Conservation (phyloP, 1,284 basidiomycete genomes). For the Moesziomyces globuligerus region DNA sequence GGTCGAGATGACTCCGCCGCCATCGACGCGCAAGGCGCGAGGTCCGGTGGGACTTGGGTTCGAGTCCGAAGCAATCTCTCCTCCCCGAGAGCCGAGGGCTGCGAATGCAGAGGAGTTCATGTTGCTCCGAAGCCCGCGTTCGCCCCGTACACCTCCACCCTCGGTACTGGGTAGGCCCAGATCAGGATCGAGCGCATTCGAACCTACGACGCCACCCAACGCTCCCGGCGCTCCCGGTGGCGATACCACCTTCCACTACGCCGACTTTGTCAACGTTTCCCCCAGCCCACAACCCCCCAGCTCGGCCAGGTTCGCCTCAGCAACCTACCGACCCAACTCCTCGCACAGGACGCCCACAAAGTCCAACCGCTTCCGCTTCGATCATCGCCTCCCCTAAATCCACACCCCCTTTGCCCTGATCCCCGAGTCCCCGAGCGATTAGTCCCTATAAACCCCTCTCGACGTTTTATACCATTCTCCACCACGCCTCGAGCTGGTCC, state of each 20-base stretch:
- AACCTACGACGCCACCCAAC: conserved; percentile 19
- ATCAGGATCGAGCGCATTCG: neutral
- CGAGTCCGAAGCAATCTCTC: conserved; percentile 9
- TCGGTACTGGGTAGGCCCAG: neutral
- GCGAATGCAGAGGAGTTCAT: conserved; percentile 38
- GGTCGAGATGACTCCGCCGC: conserved; percentile 36
- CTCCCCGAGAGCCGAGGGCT: conserved; percentile 4
- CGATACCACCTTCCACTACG: conserved; percentile 50
- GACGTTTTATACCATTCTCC: too few species aligned
- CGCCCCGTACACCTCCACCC: conserved; percentile 19
- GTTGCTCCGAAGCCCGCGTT: conserved; percentile 1
- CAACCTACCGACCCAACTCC: neutral
- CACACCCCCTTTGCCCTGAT: neutral
- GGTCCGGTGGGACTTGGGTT: conserved; percentile 14
- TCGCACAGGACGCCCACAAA: conserved; percentile 24
- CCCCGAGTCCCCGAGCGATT: too few species aligned
- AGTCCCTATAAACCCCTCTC: too few species aligned
- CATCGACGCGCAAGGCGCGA: conserved; percentile 2
- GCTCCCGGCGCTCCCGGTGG: conserved; percentile 30
- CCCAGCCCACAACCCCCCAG: conserved; percentile 47
- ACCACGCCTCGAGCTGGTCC: too few species aligned
- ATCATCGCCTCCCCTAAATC: conserved; percentile 2
- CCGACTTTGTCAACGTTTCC: conserved; percentile 54
- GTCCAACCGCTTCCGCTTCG: conserved; percentile 21
- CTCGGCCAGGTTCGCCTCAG: conserved; percentile 8